These are phyloP conservation scores for Cucumis variabilis DNA, from an alignment of 331 rosid species.

Conservation along the genomic window DNA sequence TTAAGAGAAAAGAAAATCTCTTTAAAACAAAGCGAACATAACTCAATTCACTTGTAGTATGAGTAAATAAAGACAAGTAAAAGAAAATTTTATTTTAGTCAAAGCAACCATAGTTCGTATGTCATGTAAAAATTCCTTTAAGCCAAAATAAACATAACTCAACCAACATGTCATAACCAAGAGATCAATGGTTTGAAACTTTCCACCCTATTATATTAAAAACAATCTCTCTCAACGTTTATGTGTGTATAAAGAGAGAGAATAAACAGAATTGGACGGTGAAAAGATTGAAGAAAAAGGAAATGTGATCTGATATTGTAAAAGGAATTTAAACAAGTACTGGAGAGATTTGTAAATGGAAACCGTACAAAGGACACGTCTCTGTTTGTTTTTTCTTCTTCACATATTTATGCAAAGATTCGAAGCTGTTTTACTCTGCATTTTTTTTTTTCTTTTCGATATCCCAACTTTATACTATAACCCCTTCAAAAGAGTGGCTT, in stretches of 20 bases:
- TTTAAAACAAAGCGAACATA: no score
- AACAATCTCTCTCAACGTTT: no score
- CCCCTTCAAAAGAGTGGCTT: constrained; percentile 28
- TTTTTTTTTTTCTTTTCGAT: background rate
- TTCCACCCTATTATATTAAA: no score
- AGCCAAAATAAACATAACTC: background rate
- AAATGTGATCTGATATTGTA: constrained; percentile 24
- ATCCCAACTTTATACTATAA: constrained; percentile 12
- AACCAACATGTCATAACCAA: no score
- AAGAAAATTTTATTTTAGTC: no score
- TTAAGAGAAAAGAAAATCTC: background rate
- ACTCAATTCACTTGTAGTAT: no score
- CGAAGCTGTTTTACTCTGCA: constrained; percentile 6
- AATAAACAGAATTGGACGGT: constrained; percentile 29
- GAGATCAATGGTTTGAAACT: no score
- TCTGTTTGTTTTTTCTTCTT: background rate
- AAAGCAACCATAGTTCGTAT: no score
- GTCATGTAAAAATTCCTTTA: no score
- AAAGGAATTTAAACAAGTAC: background rate
- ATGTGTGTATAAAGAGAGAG: background rate
- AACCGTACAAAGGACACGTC: constrained; percentile 34
- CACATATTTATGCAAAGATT: constrained; percentile 26
- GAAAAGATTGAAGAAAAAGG: constrained; percentile 16
- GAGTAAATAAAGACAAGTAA: no score
- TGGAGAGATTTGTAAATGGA: background rate